Conservation (phyloP, 345 rosid genomes). For the Eucalyptus brandiana region DNA sequence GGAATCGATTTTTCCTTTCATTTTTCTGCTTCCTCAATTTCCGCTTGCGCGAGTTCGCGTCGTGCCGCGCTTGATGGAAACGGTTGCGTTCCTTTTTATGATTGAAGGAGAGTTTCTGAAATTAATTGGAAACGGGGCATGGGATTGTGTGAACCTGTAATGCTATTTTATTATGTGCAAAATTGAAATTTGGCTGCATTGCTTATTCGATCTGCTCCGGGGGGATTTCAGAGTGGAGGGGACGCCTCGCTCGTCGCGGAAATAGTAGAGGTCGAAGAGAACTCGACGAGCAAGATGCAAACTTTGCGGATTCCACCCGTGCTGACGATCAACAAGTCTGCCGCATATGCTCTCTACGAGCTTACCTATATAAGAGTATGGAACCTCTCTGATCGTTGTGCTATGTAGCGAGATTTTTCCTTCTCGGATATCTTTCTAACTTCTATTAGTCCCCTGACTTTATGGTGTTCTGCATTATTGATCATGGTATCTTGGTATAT, state of each 20-base stretch:
- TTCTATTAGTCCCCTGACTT: background rate
- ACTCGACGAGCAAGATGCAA: constrained; percentile 57
- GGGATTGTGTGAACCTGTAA: background rate
- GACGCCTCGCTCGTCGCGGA: constrained; percentile 89
- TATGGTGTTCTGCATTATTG: background rate
- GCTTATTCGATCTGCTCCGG: background rate
- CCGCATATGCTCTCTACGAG: constrained; percentile 76
- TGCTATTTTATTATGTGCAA: background rate
- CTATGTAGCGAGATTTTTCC: background rate
- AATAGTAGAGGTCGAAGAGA: constrained; percentile 92
- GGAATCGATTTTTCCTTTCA: background rate
- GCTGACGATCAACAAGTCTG: constrained; percentile 62
- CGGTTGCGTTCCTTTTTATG: background rate
- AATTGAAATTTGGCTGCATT: background rate
- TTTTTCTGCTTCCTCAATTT: background rate
- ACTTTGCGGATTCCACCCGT: constrained; percentile 75
- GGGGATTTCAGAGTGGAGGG: constrained; percentile 49
- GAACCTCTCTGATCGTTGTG: background rate
- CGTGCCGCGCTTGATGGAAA: background rate
- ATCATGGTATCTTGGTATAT: background rate
- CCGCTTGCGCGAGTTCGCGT: background rate
- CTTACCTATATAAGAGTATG: constrained; percentile 57
- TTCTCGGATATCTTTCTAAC: background rate
- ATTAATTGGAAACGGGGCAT: background rate
- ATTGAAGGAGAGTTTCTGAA: background rate